Conservation (phyloP, 148 eudicot species). For the Beta vulgaris region DNA sequence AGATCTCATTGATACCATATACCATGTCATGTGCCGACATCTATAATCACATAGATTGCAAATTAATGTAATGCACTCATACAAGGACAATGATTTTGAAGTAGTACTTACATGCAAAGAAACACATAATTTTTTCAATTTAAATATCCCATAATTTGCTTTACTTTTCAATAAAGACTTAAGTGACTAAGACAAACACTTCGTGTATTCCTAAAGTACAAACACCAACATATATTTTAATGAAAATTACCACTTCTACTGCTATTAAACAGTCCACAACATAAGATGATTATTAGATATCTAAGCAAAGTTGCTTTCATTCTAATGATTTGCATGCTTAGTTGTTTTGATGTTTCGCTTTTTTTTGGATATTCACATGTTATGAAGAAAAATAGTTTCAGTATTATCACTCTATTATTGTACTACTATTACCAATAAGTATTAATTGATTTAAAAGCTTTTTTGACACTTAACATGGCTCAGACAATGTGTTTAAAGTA, state of each 20-base stretch:
- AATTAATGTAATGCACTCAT: neutral
- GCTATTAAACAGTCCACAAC: neutral
- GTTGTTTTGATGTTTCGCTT: slow-evolving; percentile 23
- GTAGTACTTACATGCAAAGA: neutral
- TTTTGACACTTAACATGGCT: too few species aligned
- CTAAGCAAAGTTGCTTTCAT: slow-evolving; percentile 29
- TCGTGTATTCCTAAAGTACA: slow-evolving; percentile 21
- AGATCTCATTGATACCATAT: neutral
- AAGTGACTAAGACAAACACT: slow-evolving; percentile 22
- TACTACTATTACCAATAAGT: too few species aligned
- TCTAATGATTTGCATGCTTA: slow-evolving; percentile 12
- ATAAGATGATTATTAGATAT: neutral
- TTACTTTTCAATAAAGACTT: neutral
- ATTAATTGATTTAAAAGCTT: too few species aligned
- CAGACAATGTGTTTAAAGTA: too few species aligned
- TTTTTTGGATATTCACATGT: slow-evolving; percentile 14
- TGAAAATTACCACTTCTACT: slow-evolving; percentile 10
- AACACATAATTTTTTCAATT: neutral
- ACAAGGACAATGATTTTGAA: slow-evolving; percentile 19
- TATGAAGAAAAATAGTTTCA: neutral
- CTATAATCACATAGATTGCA: neutral
- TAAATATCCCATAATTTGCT: too few species aligned
- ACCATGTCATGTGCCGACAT: slow-evolving; percentile 14
- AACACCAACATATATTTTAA: slow-evolving; percentile 10
- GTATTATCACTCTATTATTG: neutral